Evolutionary conservation across 176 grass and related monocot species (phyloP).

Genomic region (Thinopyrum elongatum): DNA sequence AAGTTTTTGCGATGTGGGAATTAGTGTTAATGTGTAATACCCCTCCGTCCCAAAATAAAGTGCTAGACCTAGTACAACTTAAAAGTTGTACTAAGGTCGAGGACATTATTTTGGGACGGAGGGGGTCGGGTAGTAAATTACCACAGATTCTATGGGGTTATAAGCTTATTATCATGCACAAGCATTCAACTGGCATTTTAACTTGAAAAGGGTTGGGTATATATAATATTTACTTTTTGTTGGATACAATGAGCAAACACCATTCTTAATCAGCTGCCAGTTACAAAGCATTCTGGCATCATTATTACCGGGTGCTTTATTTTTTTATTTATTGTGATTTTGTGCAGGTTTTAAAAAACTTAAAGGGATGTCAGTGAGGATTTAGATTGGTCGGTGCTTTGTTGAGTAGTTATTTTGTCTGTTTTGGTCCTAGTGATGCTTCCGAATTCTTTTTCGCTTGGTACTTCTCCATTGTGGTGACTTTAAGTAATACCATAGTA

Average conservation of each 20-base stretch:
- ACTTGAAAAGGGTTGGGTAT: neutral
- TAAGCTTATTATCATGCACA: neutral
- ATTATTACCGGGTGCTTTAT: neutral
- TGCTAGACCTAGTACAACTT: too few relatives aligned
- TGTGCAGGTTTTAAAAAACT: slow-evolving; percentile 68
- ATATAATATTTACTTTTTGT: neutral
- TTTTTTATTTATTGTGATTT: slow-evolving; percentile 31
- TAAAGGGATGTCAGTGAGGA: slow-evolving; percentile 61
- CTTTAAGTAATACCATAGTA: slow-evolving; percentile 16
- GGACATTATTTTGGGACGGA: too few relatives aligned
- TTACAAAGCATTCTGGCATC: neutral
- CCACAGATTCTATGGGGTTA: neutral
- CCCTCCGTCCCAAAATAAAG: too few relatives aligned
- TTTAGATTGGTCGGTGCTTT: slow-evolving; percentile 68
- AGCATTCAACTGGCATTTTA: slow-evolving; percentile 16
- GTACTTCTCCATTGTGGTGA: neutral
- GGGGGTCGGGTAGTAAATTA: neutral
- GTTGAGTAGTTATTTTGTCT: slow-evolving; percentile 3
- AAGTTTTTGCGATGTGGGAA: neutral
- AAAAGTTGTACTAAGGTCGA: too few relatives aligned
- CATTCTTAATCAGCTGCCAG: slow-evolving; percentile 19
- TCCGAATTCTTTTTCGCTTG: neutral
- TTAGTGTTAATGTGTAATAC: neutral
- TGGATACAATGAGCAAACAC: neutral
- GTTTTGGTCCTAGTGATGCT: slow-evolving; percentile 1